These are phyloP conservation scores for Microbotryomycetes sp. DNA, from an alignment of 1,284 basidiomycete genomes.

Conservation along the genomic window DNA sequence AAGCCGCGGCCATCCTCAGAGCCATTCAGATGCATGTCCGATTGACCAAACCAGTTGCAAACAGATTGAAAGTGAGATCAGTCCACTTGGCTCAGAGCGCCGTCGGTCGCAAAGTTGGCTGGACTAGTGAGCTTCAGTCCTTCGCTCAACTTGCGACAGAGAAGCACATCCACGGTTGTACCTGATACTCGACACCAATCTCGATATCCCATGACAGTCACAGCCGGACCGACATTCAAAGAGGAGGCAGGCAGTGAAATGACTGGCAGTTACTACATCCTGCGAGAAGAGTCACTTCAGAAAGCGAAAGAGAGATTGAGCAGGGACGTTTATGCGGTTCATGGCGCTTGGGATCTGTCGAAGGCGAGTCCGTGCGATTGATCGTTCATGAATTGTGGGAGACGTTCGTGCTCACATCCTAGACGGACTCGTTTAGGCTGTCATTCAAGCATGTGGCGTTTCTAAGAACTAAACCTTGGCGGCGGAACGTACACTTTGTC, in stretches of 20 bases:
- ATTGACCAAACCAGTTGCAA: no score
- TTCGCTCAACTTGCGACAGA: background rate
- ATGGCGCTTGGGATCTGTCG: conserved; percentile 22
- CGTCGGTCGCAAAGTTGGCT: conserved; percentile 15
- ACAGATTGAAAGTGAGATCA: conserved; percentile 21
- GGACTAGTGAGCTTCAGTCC: conserved; percentile 14
- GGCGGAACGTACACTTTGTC: background rate
- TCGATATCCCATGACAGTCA: conserved; percentile 4
- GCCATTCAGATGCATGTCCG: no score
- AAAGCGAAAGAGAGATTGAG: conserved; percentile 14
- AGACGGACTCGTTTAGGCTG: background rate
- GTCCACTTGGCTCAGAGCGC: conserved; percentile 21
- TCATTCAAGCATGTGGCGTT: background rate
- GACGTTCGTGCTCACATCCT: background rate
- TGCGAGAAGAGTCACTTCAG: conserved; percentile 19
- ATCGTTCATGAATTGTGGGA: background rate
- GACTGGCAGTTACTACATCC: conserved; percentile 23
- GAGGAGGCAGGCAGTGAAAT: conserved; percentile 21
- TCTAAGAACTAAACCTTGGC: background rate
- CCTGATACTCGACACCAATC: background rate
- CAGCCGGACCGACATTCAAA: conserved; percentile 24
- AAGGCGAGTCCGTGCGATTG: conserved; percentile 10
- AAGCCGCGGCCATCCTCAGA: no score
- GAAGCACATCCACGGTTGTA: no score
- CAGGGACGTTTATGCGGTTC: conserved; percentile 22